A percentile compares a stretch with the other conserved stretches of the same genome.
These are phyloP conservation scores for Trypanosoma conorhini DNA, from an alignment of 208 protist species.

Conservation along the genomic window DNA sequence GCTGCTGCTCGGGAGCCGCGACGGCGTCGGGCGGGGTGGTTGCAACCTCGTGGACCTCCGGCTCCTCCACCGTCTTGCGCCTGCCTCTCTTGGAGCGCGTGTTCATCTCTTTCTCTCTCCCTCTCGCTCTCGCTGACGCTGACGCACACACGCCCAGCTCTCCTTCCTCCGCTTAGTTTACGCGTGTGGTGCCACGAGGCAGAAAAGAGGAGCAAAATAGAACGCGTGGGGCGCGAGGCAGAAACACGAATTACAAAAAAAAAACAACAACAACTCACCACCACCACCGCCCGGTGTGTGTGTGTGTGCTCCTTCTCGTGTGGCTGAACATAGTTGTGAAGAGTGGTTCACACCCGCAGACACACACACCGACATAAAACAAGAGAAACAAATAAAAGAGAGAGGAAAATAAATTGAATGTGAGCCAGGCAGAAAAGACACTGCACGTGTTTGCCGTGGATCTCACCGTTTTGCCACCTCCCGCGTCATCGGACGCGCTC, in stretches of 20 bases:
- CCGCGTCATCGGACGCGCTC: slow-evolving; percentile 28
- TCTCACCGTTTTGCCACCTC: neutral
- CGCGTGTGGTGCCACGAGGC: neutral
- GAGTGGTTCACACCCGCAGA: neutral
- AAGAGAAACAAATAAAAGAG: no score
- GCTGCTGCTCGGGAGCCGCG: slow-evolving; percentile 21
- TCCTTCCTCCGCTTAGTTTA: slow-evolving; percentile 1
- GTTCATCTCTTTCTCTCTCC: slow-evolving; percentile 17
- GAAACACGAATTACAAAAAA: neutral
- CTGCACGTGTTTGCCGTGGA: neutral
- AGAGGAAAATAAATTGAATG: neutral
- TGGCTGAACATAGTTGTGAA: neutral
- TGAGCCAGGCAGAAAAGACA: neutral
- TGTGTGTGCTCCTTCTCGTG: neutral
- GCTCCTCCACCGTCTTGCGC: slow-evolving; percentile 19
- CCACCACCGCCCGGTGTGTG: neutral
- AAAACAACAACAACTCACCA: no score
- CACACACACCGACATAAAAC: no score
- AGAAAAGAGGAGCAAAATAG: slow-evolving; percentile 13
- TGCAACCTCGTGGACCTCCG: slow-evolving; percentile 28
- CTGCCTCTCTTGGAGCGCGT: slow-evolving; percentile 26
- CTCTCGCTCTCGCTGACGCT: neutral
- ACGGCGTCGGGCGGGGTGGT: neutral
- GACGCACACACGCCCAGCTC: neutral
- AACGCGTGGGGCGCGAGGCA: neutral